phyloP scores from a whole-genome alignment of 768 basidiomycete species.

The Psilocybe azurescens region DNA sequence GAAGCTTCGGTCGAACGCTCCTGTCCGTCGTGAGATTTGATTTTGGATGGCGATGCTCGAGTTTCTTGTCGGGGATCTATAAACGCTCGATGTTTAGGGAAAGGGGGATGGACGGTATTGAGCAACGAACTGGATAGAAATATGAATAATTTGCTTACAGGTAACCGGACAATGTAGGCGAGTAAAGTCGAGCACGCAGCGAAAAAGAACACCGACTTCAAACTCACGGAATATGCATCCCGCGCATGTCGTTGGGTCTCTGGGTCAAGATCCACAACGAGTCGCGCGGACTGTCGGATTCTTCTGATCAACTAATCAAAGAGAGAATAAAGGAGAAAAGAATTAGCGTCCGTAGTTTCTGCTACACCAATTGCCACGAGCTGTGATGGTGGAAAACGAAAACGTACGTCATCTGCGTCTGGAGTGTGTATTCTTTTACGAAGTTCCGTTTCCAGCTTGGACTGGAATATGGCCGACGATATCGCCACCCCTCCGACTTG shows the following conservation, averaged over 20 bases:
- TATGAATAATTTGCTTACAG: too few species aligned
- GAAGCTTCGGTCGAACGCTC: neutral
- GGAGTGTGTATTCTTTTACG: constrained; percentile 54
- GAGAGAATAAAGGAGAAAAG: neutral
- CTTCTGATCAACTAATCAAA: constrained; percentile 53
- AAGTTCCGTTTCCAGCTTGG: constrained; percentile 56
- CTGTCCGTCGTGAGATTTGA: neutral
- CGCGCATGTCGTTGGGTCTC: constrained; percentile 57
- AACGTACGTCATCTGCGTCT: constrained; percentile 58
- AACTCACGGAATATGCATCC: constrained; percentile 64
- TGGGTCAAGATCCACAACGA: constrained; percentile 56
- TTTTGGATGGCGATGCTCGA: constrained; percentile 33
- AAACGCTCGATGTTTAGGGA: too few species aligned
- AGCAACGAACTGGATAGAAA: too few species aligned
- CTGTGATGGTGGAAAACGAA: too few species aligned
- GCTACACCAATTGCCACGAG: neutral
- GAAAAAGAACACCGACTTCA: constrained; percentile 68
- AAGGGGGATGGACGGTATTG: too few species aligned
- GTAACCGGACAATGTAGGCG: constrained; percentile 64
- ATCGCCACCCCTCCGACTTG: constrained; percentile 75
- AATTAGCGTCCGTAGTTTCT: neutral
- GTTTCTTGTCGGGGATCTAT: constrained; percentile 47
- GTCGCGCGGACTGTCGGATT: constrained; percentile 64
- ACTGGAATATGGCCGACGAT: constrained; percentile 73
- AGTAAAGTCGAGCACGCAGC: constrained; percentile 61